Conservation (phyloP, 495 filamentous ascomycete species). For the Symbiotaphrina buchneri region DNA sequence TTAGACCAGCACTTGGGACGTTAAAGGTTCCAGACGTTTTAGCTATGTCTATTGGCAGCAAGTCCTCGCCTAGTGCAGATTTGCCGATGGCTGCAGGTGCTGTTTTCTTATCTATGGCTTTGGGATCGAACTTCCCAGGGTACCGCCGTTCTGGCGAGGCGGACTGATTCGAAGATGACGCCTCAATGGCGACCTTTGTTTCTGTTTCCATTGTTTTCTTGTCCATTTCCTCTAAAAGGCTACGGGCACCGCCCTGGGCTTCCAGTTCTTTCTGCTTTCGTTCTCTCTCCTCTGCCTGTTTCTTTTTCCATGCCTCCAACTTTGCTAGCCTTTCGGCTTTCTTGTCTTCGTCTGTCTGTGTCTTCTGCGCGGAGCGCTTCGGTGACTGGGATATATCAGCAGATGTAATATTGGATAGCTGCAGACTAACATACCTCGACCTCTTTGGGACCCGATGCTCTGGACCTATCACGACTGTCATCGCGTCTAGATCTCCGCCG, state of each 20-base stretch:
- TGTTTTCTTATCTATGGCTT: conserved; percentile 58
- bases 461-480: conserved; percentile 32
- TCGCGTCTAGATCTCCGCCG: conserved; percentile 45
- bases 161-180: conserved; percentile 16
- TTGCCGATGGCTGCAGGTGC: conserved; percentile 18
- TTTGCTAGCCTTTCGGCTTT: conserved; percentile 68
- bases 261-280: conserved; percentile 48
- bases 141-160: conserved; percentile 34
- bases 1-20: conserved; percentile 21
- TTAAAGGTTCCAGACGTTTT: conserved; percentile 22
- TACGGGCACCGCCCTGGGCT: conserved; percentile 33
- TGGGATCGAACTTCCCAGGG: conserved; percentile 72
- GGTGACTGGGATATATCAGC: conserved; percentile 7
- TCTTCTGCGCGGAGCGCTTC: conserved; percentile 24
- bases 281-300: conserved; percentile 58
- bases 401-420: conserved; percentile 4
- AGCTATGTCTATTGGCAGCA: conserved; percentile 32
- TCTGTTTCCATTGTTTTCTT: conserved; percentile 36
- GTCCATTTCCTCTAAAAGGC: conserved; percentile 55
- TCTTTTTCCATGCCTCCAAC: conserved; percentile 79
- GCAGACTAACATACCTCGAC: conserved; percentile 25
- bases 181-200: conserved; percentile 20
- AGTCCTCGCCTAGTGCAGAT: conserved; percentile 34
- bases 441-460: conserved; percentile 19
- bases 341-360: conserved; percentile 57